Evolutionary conservation across 306 rosid species (phyloP).

Genomic region (Chamaecrista fasciculata): DNA sequence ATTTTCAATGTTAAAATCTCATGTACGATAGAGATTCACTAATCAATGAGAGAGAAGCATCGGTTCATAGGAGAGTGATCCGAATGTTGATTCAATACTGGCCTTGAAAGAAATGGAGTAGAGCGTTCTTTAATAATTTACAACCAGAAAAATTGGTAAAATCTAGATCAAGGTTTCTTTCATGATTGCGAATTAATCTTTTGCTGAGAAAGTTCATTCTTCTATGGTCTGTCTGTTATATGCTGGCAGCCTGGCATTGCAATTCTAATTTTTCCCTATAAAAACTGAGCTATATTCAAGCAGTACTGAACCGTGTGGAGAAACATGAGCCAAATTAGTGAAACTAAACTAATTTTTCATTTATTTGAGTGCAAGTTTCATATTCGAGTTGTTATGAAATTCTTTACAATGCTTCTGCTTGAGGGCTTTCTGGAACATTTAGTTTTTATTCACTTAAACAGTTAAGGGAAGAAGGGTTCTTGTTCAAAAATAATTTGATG

Average conservation of each 20-base stretch:
- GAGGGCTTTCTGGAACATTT: not conserved
- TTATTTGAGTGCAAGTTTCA: not conserved
- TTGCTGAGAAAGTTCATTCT: not conserved
- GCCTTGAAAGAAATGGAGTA: not conserved
- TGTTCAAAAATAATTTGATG: not conserved
- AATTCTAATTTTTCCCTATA: not conserved
- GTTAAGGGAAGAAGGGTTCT: not conserved
- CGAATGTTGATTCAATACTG: not conserved
- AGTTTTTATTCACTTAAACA: not conserved
- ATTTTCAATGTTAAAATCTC: not conserved
- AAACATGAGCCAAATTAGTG: not conserved
- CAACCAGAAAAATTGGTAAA: not conserved
- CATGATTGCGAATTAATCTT: not conserved
- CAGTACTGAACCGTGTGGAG: not conserved
- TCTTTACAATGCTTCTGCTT: not conserved
- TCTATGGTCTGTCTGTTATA: not conserved
- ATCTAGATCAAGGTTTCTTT: not conserved
- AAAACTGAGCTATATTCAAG: not conserved
- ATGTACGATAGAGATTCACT: not conserved
- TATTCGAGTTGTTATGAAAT: not conserved
- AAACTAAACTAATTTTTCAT: not conserved
- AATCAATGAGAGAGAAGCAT: not conserved
- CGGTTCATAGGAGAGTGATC: not conserved
- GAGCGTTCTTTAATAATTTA: not conserved
- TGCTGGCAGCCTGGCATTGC: not conserved